Evolutionary conservation across 768 basidiomycete genomes (phyloP).

Genomic region (Boletus edulis): DNA sequence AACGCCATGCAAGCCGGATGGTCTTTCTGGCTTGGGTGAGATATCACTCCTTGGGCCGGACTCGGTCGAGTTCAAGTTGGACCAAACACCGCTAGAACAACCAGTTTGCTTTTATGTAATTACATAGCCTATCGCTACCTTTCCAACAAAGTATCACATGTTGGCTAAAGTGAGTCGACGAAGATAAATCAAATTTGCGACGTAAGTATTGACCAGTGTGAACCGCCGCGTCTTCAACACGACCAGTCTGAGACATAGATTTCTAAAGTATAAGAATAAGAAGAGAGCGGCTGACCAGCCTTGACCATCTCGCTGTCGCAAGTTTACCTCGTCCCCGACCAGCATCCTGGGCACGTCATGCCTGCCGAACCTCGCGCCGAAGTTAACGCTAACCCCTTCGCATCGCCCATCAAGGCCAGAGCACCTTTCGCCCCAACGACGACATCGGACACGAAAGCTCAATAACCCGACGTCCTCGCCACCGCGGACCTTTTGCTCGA

Average conservation of each 20-base stretch:
- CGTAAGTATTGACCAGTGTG: neutral
- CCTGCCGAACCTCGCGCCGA: neutral
- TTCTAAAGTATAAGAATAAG: neutral
- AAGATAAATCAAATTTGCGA: too few relatives aligned
- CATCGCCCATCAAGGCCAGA: conserved; percentile 16
- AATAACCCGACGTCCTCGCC: conserved; percentile 22
- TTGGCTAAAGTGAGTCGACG: too few relatives aligned
- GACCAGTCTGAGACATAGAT: conserved; percentile 8
- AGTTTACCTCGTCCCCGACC: neutral
- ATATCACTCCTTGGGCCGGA: neutral
- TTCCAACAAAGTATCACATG: too few relatives aligned
- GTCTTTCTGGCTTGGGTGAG: conserved; percentile 36
- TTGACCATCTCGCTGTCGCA: neutral
- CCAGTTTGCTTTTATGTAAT: too few relatives aligned
- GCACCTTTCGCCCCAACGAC: neutral
- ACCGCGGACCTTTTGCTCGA: conserved; percentile 30
- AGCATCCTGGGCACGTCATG: conserved; percentile 4
- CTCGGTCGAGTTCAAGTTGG: too few relatives aligned
- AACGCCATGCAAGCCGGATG: conserved; percentile 33
- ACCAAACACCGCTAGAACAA: too few relatives aligned
- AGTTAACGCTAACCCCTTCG: conserved; percentile 14
- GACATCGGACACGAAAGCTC: neutral
- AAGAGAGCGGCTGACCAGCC: neutral
- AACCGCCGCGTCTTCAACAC: conserved; percentile 6
- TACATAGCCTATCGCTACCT: too few relatives aligned